Evolutionary conservation across 306 rosid genomes (phyloP).

Genomic region (Psophocarpus tetragonolobus): DNA sequence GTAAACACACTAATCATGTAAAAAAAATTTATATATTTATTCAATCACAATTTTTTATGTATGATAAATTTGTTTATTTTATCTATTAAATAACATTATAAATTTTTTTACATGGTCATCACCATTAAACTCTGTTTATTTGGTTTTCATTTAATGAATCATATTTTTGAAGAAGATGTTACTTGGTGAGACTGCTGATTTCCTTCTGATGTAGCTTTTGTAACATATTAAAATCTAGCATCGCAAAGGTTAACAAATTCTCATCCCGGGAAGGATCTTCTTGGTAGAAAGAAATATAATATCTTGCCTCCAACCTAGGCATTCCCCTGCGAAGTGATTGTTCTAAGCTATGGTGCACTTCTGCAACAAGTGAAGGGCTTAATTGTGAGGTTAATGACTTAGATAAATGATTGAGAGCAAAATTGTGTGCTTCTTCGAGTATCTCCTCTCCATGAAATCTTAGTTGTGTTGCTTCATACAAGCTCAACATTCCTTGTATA

Average conservation of each 20-base stretch:
- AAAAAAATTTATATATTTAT: no score
- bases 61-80: no score
- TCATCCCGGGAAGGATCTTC: constrained; percentile 39
- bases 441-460: constrained; percentile 45
- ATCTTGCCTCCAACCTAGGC: constrained; percentile 40
- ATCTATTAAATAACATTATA: no score
- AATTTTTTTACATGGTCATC: no score
- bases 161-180: neutral
- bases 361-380: constrained; percentile 33
- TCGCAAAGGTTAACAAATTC: constrained; percentile 43
- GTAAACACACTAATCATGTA: no score
- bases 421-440: constrained; percentile 42
- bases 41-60: no score
- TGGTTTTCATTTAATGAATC: no score
- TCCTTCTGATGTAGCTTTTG: constrained; percentile 52
- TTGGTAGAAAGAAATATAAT: constrained; percentile 42
- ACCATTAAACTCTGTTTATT: no score
- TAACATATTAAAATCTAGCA: constrained; percentile 48
- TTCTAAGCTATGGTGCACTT: constrained; percentile 35
- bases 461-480: constrained; percentile 52
- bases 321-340: constrained; percentile 39
- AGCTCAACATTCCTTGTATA: constrained; percentile 38
- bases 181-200: constrained; percentile 33
- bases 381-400: neutral
- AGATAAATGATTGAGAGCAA: neutral